Evolutionary conservation across 1,284 basidiomycete species (phyloP), one percentile per base, ranked within the genome.

Genomic region (Trametes polyzona): DNA sequence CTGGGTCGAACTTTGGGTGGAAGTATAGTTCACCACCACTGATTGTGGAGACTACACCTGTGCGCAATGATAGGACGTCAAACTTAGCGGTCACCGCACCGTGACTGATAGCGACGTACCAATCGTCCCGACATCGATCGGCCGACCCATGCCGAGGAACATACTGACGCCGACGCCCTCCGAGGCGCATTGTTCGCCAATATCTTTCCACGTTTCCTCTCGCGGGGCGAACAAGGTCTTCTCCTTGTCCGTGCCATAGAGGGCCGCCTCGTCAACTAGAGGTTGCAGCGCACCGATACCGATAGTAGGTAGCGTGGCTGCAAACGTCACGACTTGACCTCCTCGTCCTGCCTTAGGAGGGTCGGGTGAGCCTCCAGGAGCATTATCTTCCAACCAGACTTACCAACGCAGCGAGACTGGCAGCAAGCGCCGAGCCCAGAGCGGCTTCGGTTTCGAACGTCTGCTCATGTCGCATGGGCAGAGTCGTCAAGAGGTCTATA

Each of bases 1-100:
- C 74, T 0, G 86, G 81, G 55, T 90, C 83, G 72, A 96, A 99
- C 32, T 92, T 85, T 7, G 97, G 96, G 69, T 97, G 92, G 78
- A 92, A 97, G 75, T 90, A 96, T 1, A 96, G 70, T 58, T 97
- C 94, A 17, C 97, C 97, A n/a, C 97, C 97, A 0, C 94, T 95
- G 16, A 87, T 71, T 0, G 85, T 86, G 0, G 90, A 73, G 6
- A 95, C 79, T 2, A 83, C 75, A 32, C 87, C 89, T 92, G 37
- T 23, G 35, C 29, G 37, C 1, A 7, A 11, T 12, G 44, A 27
- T 23, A 6, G 41, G 27, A 39, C 40, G 1, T 23, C 8, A 39
- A 9, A 5, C 9, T 2, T 19, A n/a, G n/a, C n/a, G n/a, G n/a
- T n/a, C n/a, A n/a, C n/a, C n/a, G 11, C 23, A 8, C 8, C 0